These are phyloP conservation scores for Coprinopsis strossmayeri DNA, from an alignment of 768 basidiomycete species.

Conservation along the genomic window DNA sequence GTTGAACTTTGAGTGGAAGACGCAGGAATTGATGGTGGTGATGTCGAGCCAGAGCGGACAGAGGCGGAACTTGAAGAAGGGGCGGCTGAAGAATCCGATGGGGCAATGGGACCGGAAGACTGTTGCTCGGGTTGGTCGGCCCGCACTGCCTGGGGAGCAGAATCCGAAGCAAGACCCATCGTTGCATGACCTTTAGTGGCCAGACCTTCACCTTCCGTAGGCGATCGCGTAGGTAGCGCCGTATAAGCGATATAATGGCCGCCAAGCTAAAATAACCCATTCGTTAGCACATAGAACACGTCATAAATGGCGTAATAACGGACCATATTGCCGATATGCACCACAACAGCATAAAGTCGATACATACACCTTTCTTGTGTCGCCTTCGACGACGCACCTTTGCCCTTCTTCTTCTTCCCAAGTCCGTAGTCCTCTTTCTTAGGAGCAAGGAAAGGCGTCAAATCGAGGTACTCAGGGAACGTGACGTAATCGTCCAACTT, in stretches of 20 bases:
- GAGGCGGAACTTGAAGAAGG: background rate
- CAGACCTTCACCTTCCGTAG: conserved; percentile 9
- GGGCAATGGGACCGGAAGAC: background rate
- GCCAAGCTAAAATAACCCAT: conserved; percentile 50
- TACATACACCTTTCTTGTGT: conserved; percentile 27
- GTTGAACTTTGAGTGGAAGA: conserved; percentile 5
- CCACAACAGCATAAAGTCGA: conserved; percentile 72
- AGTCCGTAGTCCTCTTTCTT: conserved; percentile 64
- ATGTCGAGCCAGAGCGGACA: background rate
- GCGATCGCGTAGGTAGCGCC: conserved; percentile 47
- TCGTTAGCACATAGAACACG: conserved; percentile 8
- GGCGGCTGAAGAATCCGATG: background rate
- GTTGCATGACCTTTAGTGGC: conserved; percentile 1
- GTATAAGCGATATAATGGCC: conserved; percentile 89
- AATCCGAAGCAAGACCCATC: background rate
- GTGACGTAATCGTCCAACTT: conserved; percentile 89
- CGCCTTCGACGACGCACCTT: conserved; percentile 10
- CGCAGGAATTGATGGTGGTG: background rate
- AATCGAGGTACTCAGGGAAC: conserved; percentile 83
- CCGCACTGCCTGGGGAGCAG: background rate
- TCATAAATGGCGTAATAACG: conserved; percentile 22
- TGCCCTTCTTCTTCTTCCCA: conserved; percentile 11
- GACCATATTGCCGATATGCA: conserved; percentile 86
- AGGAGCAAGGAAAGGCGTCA: conserved; percentile 84
- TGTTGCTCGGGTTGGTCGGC: background rate